Base-by-base conservation (phyloP, 2,329 filamentous ascomycete genomes). In the Colletotrichum ledebouriae region DNA sequence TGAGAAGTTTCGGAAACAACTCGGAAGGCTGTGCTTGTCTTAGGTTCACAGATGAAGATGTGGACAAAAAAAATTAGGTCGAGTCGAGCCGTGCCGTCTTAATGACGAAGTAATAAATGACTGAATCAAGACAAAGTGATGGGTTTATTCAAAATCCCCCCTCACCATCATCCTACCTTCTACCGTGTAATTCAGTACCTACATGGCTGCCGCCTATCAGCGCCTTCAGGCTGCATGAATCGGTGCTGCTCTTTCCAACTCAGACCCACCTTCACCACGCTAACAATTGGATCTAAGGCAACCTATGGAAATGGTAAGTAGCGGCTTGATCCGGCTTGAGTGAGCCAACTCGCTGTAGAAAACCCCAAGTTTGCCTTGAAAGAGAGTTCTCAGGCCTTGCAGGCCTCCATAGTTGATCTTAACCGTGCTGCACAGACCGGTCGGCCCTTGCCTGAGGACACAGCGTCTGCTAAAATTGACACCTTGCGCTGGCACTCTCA, bases 61-160 rank as follows among this genome's bases (percentile, higher is more conserved):
- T 17, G 17, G 17, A 17, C 17, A 17, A 17, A 17, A 34, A 20
- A 15, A 29, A 25, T 39, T 41, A 22, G 22, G 22, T 22, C 34
- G 20, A 15, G 1, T 59, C 52, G 44, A 59, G 15, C 11, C 63
- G 42, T 29, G 17, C 13, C 25, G 60, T 64, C 39, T 55, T 39
- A 34, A 52, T 63, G 64, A 63, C 58, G 37, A 15, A 42, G 13
- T 39, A 62, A 20, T 34, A 33, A 13, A 62, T 44, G 64, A 64
- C 64, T 64, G 64, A 64, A 59, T 58, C 63, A 37, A 67, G 59
- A 52, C 59, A 53, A 53, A 67, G 53, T 59, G 46, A 34, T 64
- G 13, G 44, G 13, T 39, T 52, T 67, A 41, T 25, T 39, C 46
- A 22, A 52, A 42, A 29, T 41, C 22, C 15, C 39, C 55, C 44